phyloP scores from a whole-genome alignment of 2,329 filamentous ascomycete species.

The Claviceps cyperi region DNA sequence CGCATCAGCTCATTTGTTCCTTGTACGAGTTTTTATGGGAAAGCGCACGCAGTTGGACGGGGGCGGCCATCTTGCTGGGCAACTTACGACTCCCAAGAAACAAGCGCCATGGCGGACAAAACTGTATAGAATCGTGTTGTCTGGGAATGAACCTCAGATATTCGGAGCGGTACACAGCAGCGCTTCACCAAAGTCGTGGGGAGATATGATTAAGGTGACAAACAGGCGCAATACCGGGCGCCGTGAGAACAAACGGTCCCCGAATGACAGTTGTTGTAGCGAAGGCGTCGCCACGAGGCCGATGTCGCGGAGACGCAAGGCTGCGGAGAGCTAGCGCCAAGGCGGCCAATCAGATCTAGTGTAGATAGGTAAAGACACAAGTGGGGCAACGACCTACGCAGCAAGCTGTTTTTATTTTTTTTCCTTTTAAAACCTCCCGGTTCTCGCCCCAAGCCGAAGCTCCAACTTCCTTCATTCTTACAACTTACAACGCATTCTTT shows the following conservation, averaged over 20 bases:
- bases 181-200: neutral
- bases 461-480: neutral
- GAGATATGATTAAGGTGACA: no score
- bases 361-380: neutral
- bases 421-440: neutral
- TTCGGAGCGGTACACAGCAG: neutral
- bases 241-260: neutral
- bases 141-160: neutral
- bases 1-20: neutral
- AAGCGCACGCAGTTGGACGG: neutral
- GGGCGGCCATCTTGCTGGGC: neutral
- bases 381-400: neutral
- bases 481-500: no score
- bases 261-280: no score
- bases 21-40: neutral
- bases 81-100: constrained; percentile 8
- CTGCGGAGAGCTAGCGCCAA: no score
- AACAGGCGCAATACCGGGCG: neutral
- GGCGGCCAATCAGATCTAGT: no score
- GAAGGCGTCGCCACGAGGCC: no score
- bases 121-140: neutral
- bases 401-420: neutral
- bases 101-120: constrained; percentile 3
- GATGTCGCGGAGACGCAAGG: no score
- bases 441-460: neutral